A percentile compares a stretch with the other conserved stretches of the same genome.
Evolutionary conservation across 116 monocot genomes (phyloP).

Genomic region (Cymodocea nodosa): DNA sequence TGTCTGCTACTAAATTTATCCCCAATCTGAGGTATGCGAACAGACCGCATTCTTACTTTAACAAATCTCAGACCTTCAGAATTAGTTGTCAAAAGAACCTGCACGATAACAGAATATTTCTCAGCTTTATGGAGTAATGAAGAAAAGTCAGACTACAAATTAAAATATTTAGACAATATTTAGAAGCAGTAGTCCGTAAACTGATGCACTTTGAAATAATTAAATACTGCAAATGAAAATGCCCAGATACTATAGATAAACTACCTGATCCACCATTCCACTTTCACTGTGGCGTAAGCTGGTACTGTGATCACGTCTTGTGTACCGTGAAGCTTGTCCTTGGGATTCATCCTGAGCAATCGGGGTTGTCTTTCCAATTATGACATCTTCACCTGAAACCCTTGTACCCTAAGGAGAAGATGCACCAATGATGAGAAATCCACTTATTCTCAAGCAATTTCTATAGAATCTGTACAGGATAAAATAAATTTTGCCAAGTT

Average conservation of each 20-base stretch:
- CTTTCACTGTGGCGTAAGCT: conserved; percentile 96
- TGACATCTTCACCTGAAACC: conserved; percentile 97
- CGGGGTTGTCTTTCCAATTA: conserved; percentile 97
- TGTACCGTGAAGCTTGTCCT: conserved; percentile 84
- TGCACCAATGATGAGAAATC: neutral
- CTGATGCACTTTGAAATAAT: too few relatives aligned
- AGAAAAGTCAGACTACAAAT: neutral
- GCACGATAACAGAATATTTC: conserved; percentile 2
- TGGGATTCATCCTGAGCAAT: conserved; percentile 91
- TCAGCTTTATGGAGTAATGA: neutral
- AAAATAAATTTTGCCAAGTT: neutral
- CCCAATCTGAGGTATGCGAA: conserved; percentile 96
- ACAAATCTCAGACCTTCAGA: conserved; percentile 99
- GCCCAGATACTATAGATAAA: neutral
- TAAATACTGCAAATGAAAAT: too few relatives aligned
- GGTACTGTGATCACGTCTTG: conserved; percentile 88
- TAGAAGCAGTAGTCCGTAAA: too few relatives aligned
- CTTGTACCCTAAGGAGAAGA: conserved; percentile 65
- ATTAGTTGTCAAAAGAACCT: conserved; percentile 96
- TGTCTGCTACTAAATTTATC: conserved; percentile 99
- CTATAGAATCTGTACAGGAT: neutral
- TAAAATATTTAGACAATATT: neutral
- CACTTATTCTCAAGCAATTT: neutral
- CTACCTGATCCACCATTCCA: conserved; percentile 99
- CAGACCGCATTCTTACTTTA: conserved; percentile 95